These are phyloP conservation scores for Dorcoceras hygrometricum DNA, from an alignment of 257 asterid genomes.

Conservation along the genomic window DNA sequence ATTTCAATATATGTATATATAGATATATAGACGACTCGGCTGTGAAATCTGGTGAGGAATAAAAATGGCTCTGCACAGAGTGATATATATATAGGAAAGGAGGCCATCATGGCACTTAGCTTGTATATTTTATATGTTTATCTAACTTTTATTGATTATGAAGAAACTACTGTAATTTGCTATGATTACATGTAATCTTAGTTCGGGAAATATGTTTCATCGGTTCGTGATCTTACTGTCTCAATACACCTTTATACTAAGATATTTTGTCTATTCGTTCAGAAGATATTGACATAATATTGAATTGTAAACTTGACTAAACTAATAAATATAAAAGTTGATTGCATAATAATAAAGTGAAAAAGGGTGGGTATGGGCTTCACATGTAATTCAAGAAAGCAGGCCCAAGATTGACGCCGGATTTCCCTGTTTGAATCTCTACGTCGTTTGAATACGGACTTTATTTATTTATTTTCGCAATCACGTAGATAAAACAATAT, in stretches of 20 bases:
- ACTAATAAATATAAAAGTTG: neutral
- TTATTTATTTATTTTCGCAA: neutral
- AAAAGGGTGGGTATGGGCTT: constrained; percentile 29
- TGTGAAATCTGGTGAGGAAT: constrained; percentile 20
- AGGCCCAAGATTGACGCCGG: constrained; percentile 56
- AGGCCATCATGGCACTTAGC: too few relatives aligned
- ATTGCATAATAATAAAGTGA: constrained; percentile 22
- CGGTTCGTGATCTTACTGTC: too few relatives aligned
- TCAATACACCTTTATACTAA: too few relatives aligned
- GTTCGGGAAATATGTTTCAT: too few relatives aligned
- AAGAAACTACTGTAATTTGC: too few relatives aligned
- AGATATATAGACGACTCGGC: neutral
- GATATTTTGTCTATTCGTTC: too few relatives aligned
- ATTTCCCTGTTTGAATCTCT: constrained; percentile 30
- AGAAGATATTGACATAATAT: too few relatives aligned
- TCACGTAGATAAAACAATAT: too few relatives aligned
- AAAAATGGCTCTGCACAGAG: neutral
- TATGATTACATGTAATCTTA: too few relatives aligned
- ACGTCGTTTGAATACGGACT: constrained; percentile 13
- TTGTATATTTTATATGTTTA: too few relatives aligned
- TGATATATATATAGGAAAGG: constrained; percentile 16
- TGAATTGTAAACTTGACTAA: too few relatives aligned
- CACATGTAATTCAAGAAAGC: constrained; percentile 45
- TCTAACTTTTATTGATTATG: too few relatives aligned
- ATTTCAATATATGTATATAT: neutral